A percentile compares a stretch with the other conserved stretches of the same genome.
These are phyloP conservation scores for Sporothrix luriei DNA, from an alignment of 2,329 filamentous ascomycete species.

Conservation along the genomic window DNA sequence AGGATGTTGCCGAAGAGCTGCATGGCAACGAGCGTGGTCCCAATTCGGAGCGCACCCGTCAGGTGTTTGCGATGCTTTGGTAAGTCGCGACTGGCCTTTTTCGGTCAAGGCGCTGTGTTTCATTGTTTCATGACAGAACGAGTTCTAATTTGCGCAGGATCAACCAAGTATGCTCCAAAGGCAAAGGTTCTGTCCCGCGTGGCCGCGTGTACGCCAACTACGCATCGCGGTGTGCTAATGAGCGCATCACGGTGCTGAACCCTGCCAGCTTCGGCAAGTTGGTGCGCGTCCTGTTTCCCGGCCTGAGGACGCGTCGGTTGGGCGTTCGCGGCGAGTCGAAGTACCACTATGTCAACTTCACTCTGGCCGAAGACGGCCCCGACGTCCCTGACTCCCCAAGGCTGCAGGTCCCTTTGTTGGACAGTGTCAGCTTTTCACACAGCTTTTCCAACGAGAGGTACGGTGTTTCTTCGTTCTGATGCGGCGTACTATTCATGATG, in stretches of 20 bases:
- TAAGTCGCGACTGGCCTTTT: slow-evolving; percentile 49
- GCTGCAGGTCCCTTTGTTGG: slow-evolving; percentile 55
- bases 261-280: slow-evolving; percentile 97
- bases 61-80: slow-evolving; percentile 89
- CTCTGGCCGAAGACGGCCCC: slow-evolving; percentile 59
- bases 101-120: background rate
- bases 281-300: slow-evolving; percentile 92
- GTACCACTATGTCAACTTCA: slow-evolving; percentile 85
- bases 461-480: slow-evolving; percentile 34
- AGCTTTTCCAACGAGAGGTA: slow-evolving; percentile 51
- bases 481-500: too few species aligned
- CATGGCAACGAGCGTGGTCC: slow-evolving; percentile 78
- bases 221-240: slow-evolving; percentile 86
- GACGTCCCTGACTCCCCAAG: slow-evolving; percentile 51
- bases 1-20: slow-evolving; percentile 73
- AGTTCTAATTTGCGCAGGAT: slow-evolving; percentile 57
- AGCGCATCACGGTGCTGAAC: slow-evolving; percentile 92
- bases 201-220: slow-evolving; percentile 96
- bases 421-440: slow-evolving; percentile 52
- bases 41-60: slow-evolving; percentile 79
- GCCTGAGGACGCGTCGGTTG: slow-evolving; percentile 86
- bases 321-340: slow-evolving; percentile 97
- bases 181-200: slow-evolving; percentile 83
- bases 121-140: background rate
- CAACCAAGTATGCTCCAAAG: slow-evolving; percentile 69